A percentile compares a stretch with the other conserved stretches of the same genome.
Conservation (phyloP, 495 filamentous ascomycete genomes). For the Neurospora sp. region DNA sequence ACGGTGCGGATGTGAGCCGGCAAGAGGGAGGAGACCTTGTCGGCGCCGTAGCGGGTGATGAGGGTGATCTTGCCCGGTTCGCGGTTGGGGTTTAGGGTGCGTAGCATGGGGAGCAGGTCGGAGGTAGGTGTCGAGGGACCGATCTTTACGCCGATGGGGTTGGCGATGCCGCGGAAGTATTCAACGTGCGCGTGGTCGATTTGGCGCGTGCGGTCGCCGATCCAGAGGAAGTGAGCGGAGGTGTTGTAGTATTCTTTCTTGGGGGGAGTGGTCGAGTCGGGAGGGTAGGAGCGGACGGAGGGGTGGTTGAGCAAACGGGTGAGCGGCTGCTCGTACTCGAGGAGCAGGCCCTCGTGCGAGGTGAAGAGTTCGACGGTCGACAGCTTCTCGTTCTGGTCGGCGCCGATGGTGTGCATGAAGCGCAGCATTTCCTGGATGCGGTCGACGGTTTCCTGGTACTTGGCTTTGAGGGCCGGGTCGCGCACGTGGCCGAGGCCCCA, state of each 20-base stretch:
- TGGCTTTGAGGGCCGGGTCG: conserved; percentile 67
- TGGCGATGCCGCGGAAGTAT: conserved; percentile 92
- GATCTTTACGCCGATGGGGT: conserved; percentile 93
- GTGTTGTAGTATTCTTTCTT: conserved; percentile 67
- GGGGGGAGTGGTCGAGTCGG: conserved; percentile 9
- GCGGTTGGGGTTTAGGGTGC: conserved; percentile 70
- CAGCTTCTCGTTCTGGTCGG: conserved; percentile 72
- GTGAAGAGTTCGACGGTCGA: conserved; percentile 94
- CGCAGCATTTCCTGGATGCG: conserved; percentile 84
- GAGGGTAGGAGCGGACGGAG: conserved; percentile 2
- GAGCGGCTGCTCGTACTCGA: conserved; percentile 87
- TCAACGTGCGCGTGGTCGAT: conserved; percentile 88
- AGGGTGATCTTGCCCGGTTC: conserved; percentile 89
- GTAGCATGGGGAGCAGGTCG: conserved; percentile 66
- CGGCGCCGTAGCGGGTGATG: conserved; percentile 86
- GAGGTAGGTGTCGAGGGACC: conserved; percentile 67
- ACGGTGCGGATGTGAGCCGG: conserved; percentile 81
- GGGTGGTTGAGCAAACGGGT: conserved; percentile 69
- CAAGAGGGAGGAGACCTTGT: conserved; percentile 58
- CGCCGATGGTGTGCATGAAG: conserved; percentile 93
- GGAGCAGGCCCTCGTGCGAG: conserved; percentile 85
- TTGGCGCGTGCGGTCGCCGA: conserved; percentile 91
- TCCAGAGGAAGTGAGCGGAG: conserved; percentile 96
- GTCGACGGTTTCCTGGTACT: conserved; percentile 72
- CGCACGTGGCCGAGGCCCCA: conserved; percentile 93